These are phyloP conservation scores for Xerocomellus intermedius DNA, from an alignment of 768 basidiomycete species.

Conservation along the genomic window DNA sequence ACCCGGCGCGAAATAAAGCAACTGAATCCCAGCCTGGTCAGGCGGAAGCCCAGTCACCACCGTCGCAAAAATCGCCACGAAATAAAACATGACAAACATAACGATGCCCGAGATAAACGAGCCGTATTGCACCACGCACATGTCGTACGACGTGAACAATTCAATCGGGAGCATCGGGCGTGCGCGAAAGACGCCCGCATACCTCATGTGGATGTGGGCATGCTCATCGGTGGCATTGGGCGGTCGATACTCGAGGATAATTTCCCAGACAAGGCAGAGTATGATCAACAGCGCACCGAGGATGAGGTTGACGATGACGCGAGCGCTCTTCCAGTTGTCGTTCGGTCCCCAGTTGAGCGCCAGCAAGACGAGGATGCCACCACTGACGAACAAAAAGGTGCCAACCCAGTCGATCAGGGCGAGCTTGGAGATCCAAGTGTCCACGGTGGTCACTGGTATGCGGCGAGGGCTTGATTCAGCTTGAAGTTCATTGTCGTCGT, in stretches of 20 bases:
- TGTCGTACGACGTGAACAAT: slow-evolving; percentile 42
- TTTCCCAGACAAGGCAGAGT: slow-evolving; percentile 44
- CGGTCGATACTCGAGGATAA: slow-evolving; percentile 33
- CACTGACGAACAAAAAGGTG: slow-evolving; percentile 41
- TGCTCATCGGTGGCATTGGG: not conserved
- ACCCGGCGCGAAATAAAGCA: slow-evolving; percentile 54
- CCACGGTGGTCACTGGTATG: not conserved
- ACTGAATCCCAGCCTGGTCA: slow-evolving; percentile 43
- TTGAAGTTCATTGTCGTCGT: slow-evolving; percentile 14
- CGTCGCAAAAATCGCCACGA: slow-evolving; percentile 51
- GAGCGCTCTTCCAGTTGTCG: slow-evolving; percentile 39
- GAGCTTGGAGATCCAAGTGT: slow-evolving; percentile 30
- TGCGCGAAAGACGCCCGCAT: slow-evolving; percentile 23
- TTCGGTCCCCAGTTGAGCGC: slow-evolving; percentile 52
- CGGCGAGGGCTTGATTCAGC: not conserved
- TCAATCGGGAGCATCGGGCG: slow-evolving; percentile 48
- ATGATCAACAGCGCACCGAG: slow-evolving; percentile 44
- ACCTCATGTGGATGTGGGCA: not conserved
- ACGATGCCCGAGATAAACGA: slow-evolving; percentile 46
- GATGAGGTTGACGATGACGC: slow-evolving; percentile 47
- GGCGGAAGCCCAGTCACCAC: slow-evolving; percentile 43
- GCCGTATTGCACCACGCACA: slow-evolving; percentile 38
- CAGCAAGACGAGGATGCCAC: slow-evolving; percentile 46
- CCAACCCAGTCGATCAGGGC: slow-evolving; percentile 48
- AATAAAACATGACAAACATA: slow-evolving; percentile 54